Base-by-base conservation (phyloP, 2,329 filamentous ascomycete genomes). In the Fragosphaeria purpurea region DNA sequence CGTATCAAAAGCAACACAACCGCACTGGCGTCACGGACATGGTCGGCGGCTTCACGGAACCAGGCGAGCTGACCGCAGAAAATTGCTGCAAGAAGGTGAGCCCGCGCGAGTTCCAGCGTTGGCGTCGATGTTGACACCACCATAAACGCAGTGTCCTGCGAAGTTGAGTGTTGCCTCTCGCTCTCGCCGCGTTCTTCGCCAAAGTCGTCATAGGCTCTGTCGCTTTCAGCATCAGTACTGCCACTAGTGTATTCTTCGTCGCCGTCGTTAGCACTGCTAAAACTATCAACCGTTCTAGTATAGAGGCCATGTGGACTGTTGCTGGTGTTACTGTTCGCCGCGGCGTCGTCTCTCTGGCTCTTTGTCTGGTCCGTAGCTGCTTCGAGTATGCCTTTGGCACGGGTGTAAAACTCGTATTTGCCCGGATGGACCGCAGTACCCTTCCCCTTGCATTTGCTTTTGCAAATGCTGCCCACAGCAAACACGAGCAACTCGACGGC, bases 401-500 rank as follows among this genome's bases (percentile, higher is more conserved):
- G 46, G 2, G 47, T 30, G 12, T 53, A 56, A 10, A 55, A 53
- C 1, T 22, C 22, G 22, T 22, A 22, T 3, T 22, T 22, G 22
- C 22, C 22, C 22, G 22, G 22, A 22, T 22, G 22, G 22, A 22
- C 22, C 22, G 22, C 22, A 22, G 22, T 22, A 2, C 22, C 22
- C 22, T 22, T 22, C 22, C 22, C 22, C 22, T 22, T 22, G 22
- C 22, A 40, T 41, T 53, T 56, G 22, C 50, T 50, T 48, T 44
- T 48, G 38, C 50, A 55, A 8, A 56, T 45, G 7, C 52, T 53
- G 2, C 56, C 56, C 2, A 57, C 13, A 3, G 56, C 52, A 37
- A 57, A 52, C 11, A 57, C 51, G 4, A 57, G 50, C 10, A 55
- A 35, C 30, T 55, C 53, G 7, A 54, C 47, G 34, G 42, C 54